Evolutionary conservation across 2,329 filamentous ascomycete species (phyloP), one percentile per base, ranked within the genome.

Genomic region (Neopestalotiopsis sp.): DNA sequence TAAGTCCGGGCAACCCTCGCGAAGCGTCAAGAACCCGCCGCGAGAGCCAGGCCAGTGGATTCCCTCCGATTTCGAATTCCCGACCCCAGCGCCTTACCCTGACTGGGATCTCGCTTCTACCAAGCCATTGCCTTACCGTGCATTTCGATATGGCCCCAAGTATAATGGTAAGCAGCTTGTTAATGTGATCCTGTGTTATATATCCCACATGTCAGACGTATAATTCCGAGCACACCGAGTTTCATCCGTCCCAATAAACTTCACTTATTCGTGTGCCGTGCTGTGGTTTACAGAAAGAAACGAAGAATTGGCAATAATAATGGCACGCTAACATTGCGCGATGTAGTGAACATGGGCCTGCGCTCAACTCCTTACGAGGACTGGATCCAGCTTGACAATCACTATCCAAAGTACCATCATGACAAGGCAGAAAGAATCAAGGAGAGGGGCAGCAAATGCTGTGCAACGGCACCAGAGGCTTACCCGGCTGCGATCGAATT

Each of bases 331-430:
- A 53, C 45, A 2, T 53, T 2, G 7, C 9, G 45, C 17, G 20
- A 17, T 53, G n/a, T 53, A 53, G 86, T 93, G 69, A 94, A 90
- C 1, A 92, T 95, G 90, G 92, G 93, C 0, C 84, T 95, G 2
- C 87, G 92, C n/a, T 87, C 84, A 9, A 87, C 93, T 81, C 84
- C 88, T 40, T 90, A 89, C 80, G 87, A 91, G 66, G 90, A 94
- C 68, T 95, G 93, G 93, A 94, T 95, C 75, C 92, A 97, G 80
- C 87, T 97, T 32, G 94, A 97, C 80, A 95, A 92, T 76, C 87
- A 95, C 61, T 97, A 89, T 77, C 86, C 90, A 1, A 88, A 87
- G 66, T 97, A 86, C 77, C 93, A 97, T 79, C 86, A 85, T 40
- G 88, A 91, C 72, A 97, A 97, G 80, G 85, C 87, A 1, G 81